Base-by-base conservation (phyloP, 345 rosid genomes). In the Lumnitzera racemosa region DNA sequence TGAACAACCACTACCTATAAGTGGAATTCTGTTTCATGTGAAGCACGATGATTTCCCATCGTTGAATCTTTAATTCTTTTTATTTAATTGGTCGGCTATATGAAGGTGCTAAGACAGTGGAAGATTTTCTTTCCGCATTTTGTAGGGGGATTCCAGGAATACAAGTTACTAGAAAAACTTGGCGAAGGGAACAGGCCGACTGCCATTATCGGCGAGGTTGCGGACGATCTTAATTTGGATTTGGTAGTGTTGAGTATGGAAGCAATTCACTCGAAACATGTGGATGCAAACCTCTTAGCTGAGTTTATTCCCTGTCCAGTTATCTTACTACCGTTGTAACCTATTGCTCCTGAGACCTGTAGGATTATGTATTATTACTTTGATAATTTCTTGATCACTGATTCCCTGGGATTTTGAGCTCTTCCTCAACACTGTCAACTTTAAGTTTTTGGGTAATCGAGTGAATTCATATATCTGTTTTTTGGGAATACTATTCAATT, bases 301-400 rank as follows among this genome's bases (percentile, higher is more conserved):
- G 98, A 92, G 78, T 92, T 92, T 72, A 77, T 89, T 67, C 98
- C 98, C 15, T 92, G 98, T 70, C 94, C 98, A 0, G 88, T 92
- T 71, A 75, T 92, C 3, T 95, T 92, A 43, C 72, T 92, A 61
- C 99, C 99, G 55, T 71, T 92, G 59, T 90, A 59, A 70, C 3
- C 43, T 36, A 36, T 36, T 4, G 2, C 43, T 36, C 43, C 43
- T 36, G 43, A 36, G 55, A 13, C 47, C 15, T 27, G 7, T 7
- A 10, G 24, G 27, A 20, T 1, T 51, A 12, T 51, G 24, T 51
- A 24, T 51, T n/a, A 20, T 17, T 51, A 13, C 20, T 49, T 49
- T 16, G 15, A 14, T 49, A 1, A 16, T 14, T 27, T 10, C 55
- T 24, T 24, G 24, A 5, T 15, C 17, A n/a, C 55, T 51, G 12